Base-by-base conservation (phyloP, 345 rosid species). In the Citrus australasica region DNA sequence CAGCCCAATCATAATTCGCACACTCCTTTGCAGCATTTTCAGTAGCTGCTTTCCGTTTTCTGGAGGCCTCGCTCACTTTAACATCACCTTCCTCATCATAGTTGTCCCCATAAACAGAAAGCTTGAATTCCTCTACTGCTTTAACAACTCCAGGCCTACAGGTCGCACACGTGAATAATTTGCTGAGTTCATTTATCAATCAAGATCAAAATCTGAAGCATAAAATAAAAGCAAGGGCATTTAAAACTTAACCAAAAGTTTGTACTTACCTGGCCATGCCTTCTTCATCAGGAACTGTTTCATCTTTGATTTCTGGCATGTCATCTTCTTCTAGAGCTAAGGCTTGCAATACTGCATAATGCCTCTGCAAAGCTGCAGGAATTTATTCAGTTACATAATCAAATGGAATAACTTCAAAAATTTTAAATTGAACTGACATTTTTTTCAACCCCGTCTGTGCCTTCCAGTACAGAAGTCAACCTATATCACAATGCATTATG, bases 271-370 rank as follows among this genome's bases (percentile, higher is more conserved):
- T 88, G 21, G 90, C 81, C 92, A 94, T 74, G 82, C 95, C 98
- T 85, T 90, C 94, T 82, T 90, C 97, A 73, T 96, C 98, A 59
- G 98, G 98, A 74, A 89, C 82, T 3, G 98, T 94, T 82, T 91
- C 97, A 76, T 94, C 97, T 65, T 69, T 84, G 61, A 76, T 86
- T 76, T 96, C 94, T 2, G 89, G 91, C 82, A 94, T 66, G 71
- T 94, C 93, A 42, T 94, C 89, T 89, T 92, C 97, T 76, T 92
- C 95, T 40, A 96, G 84, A 78, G 98, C 98, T 68, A 94, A 85
- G 68, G 99, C 98, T 83, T 94, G 93, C 76, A 94, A 75, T 55
- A 92, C 86, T 11, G 92, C 98, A 82, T 94, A 91, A 80, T 94
- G 99, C 83, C 92, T 92, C 89, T 95, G 97, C 88, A 95, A 86